Evolutionary conservation across 768 basidiomycete species (phyloP).

Genomic region (Leccinum fibrillosum): DNA sequence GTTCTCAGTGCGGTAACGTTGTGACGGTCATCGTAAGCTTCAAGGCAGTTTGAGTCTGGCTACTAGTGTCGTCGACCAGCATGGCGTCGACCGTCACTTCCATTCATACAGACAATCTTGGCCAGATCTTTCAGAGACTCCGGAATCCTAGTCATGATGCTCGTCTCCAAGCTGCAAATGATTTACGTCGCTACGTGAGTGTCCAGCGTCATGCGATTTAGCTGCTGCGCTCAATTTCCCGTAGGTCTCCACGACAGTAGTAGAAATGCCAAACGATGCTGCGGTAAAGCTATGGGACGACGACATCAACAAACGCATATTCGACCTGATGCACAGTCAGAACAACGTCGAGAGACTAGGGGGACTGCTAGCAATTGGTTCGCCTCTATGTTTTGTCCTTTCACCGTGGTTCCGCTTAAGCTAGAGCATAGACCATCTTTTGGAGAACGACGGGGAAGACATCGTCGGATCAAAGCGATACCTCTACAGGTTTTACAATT

Average conservation of each 20-base stretch:
- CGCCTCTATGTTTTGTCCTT: constrained; percentile 16
- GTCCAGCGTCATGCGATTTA: constrained; percentile 9
- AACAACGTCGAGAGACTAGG: constrained; percentile 79
- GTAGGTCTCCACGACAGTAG: constrained; percentile 69
- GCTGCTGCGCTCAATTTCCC: constrained; percentile 6
- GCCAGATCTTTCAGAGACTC: constrained; percentile 64
- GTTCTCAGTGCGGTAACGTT: not conserved
- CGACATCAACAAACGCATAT: constrained; percentile 73
- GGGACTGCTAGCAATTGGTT: constrained; percentile 85
- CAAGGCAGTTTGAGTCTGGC: not conserved
- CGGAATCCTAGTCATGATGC: constrained; percentile 62
- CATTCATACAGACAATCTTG: constrained; percentile 58
- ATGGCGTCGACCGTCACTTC: constrained; percentile 64
- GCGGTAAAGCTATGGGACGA: constrained; percentile 85
- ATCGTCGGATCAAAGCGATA: constrained; percentile 77
- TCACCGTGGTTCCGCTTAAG: constrained; percentile 5
- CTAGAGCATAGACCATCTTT: constrained; percentile 55
- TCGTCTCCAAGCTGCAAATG: constrained; percentile 64
- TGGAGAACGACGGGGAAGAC: constrained; percentile 76
- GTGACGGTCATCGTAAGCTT: constrained; percentile 11
- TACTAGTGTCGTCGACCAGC: constrained; percentile 20
- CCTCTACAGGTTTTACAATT: constrained; percentile 86
- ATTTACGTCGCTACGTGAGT: constrained; percentile 73
- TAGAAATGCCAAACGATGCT: constrained; percentile 80
- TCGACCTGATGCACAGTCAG: constrained; percentile 81